Evolutionary conservation across 305 asterid genomes (phyloP).

Genomic region (Fraxinus greggii): DNA sequence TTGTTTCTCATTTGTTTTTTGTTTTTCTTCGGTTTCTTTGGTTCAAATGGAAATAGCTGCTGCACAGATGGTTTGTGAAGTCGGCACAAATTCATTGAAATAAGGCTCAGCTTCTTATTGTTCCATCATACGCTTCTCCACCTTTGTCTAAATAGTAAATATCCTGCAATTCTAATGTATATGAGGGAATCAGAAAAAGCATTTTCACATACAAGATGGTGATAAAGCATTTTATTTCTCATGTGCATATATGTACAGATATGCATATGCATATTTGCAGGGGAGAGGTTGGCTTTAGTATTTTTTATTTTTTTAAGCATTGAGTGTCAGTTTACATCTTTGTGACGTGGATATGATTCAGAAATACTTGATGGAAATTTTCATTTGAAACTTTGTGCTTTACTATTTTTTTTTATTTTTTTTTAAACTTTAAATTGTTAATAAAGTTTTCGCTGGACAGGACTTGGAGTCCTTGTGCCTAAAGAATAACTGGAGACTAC

Average conservation of each 20-base stretch:
- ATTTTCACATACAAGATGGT: background rate
- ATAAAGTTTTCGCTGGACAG: slow-evolving; percentile 26
- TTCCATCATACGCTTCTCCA: background rate
- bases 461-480: slow-evolving; percentile 41
- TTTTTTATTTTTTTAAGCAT: background rate
- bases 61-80: background rate
- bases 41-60: background rate
- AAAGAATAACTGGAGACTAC: slow-evolving; percentile 45
- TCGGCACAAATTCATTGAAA: background rate
- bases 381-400: background rate
- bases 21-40: background rate
- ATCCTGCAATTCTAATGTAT: background rate
- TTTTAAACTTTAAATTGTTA: background rate
- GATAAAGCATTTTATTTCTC: background rate
- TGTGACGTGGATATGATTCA: background rate
- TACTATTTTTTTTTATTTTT: background rate
- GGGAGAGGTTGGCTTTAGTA: background rate
- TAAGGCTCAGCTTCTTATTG: background rate
- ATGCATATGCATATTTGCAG: background rate
- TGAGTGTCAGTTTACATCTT: background rate
- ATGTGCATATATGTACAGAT: background rate
- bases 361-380: background rate
- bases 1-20: background rate
- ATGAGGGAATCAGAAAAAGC: background rate
- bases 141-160: background rate